These are phyloP conservation scores for Cryptococcus jaspeensis DNA, from an alignment of 1,284 basidiomycete genomes.

Conservation along the genomic window DNA sequence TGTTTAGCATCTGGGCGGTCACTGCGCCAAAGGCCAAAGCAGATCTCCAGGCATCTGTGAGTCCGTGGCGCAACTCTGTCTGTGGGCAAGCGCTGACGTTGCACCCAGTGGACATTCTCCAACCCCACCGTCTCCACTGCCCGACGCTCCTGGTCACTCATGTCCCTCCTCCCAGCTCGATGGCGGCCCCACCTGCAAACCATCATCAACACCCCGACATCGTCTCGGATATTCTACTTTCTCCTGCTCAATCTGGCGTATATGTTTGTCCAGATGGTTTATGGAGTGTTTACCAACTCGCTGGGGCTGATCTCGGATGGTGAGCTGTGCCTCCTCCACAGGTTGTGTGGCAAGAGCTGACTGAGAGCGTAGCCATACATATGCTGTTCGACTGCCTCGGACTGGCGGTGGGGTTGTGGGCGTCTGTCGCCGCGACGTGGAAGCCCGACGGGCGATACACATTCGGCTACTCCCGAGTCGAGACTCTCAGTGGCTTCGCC, in stretches of 20 bases:
- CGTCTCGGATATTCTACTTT: slow-evolving; percentile 95
- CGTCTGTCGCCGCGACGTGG: slow-evolving; percentile 98
- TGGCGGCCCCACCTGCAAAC: slow-evolving; percentile 75
- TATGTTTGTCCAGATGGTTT: slow-evolving; percentile 93
- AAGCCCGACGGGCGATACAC: slow-evolving; percentile 91
- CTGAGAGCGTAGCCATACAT: slow-evolving; percentile 73
- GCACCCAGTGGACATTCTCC: slow-evolving; percentile 15
- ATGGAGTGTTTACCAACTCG: slow-evolving; percentile 97
- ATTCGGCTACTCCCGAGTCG: slow-evolving; percentile 97
- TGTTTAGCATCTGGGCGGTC: slow-evolving; percentile 7
- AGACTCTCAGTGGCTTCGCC: slow-evolving; percentile 96
- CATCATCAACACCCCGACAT: slow-evolving; percentile 86
- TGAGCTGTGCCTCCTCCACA: slow-evolving; percentile 50
- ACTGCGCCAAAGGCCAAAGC: neutral
- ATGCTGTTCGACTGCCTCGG: slow-evolving; percentile 99
- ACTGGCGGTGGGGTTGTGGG: slow-evolving; percentile 91
- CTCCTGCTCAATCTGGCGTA: slow-evolving; percentile 90
- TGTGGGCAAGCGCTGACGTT: neutral
- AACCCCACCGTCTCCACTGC: slow-evolving; percentile 18
- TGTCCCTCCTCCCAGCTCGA: slow-evolving; percentile 30
- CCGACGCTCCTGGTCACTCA: slow-evolving; percentile 21
- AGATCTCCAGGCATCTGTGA: neutral
- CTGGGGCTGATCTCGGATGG: slow-evolving; percentile 96
- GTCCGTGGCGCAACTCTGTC: neutral
- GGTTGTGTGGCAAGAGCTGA: slow-evolving; percentile 10